Conservation (phyloP, 73 alveolate genomes). For the Stentor coeruleus region DNA sequence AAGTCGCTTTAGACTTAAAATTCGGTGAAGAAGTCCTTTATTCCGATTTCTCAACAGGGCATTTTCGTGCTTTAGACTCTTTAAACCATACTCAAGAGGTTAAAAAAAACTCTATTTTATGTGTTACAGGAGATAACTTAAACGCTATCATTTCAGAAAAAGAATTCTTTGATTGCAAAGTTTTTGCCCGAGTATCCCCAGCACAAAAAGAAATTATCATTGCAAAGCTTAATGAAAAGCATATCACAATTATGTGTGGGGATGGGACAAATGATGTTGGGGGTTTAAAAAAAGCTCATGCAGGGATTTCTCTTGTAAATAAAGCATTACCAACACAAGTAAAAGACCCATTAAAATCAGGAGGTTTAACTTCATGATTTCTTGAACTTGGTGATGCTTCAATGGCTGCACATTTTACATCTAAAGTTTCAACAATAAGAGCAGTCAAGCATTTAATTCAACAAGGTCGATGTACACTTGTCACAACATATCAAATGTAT, state of each 20-base stretch:
- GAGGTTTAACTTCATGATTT: constrained; percentile 25
- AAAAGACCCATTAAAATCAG: constrained; percentile 24
- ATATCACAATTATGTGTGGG: constrained; percentile 95
- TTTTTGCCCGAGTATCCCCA: constrained; percentile 94
- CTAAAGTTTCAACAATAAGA: constrained; percentile 77
- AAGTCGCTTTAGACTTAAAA: constrained; percentile 72
- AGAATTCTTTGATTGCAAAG: constrained; percentile 44
- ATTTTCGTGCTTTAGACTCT: constrained; percentile 47
- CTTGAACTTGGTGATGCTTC: constrained; percentile 89
- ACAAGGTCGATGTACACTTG: constrained; percentile 87
- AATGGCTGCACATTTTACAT: constrained; percentile 98
- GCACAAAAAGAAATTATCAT: constrained; percentile 85
- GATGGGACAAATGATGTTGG: constrained; percentile 99
- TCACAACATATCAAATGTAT: constrained; percentile 88
- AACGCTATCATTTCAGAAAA: constrained; percentile 37
- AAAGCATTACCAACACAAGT: constrained; percentile 12
- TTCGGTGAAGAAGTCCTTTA: constrained; percentile 31
- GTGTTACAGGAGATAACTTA: constrained; percentile 69
- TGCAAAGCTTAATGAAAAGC: constrained; percentile 74
- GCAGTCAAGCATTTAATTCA: constrained; percentile 77
- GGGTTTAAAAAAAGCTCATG: constrained; percentile 85
- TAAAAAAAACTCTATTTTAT: constrained; percentile 27
- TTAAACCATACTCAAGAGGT: constrained; percentile 29
- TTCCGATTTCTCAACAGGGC: constrained; percentile 30
- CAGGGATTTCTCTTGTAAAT: constrained; percentile 90